A percentile compares a stretch with the other conserved stretches of the same genome.
These are phyloP conservation scores for Murraya koenigii DNA, from an alignment of 345 rosid genomes.

Conservation along the genomic window DNA sequence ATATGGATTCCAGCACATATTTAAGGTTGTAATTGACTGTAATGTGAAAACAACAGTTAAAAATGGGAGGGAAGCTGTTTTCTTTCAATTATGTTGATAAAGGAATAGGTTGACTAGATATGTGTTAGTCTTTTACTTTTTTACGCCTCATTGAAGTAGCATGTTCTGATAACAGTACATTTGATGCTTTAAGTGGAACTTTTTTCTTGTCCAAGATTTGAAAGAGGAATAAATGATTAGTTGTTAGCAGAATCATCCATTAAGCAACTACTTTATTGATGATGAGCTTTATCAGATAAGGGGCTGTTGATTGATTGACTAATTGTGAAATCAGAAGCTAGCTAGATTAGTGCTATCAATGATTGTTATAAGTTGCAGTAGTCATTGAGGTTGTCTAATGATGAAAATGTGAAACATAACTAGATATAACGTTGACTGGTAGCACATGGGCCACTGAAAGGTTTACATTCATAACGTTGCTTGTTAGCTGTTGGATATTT, in stretches of 20 bases:
- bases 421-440: constrained; percentile 10
- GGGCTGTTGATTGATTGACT: constrained; percentile 28
- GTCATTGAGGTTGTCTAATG: constrained; percentile 15
- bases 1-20: neutral
- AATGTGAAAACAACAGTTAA: neutral
- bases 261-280: constrained; percentile 15
- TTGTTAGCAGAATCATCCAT: constrained; percentile 22
- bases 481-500: neutral
- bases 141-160: constrained; percentile 9
- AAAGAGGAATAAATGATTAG: constrained; percentile 1
- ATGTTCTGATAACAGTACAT: constrained; percentile 17
- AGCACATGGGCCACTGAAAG: neutral
- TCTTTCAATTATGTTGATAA: neutral
- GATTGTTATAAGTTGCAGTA: constrained; percentile 28
- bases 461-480: neutral
- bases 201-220: constrained; percentile 5
- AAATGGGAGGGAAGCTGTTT: neutral
- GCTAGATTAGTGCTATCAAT: constrained; percentile 40
- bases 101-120: neutral
- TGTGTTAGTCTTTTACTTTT: neutral
- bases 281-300: constrained; percentile 31
- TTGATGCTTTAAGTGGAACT: constrained; percentile 26
- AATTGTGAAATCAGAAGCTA: constrained; percentile 29
- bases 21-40: neutral
- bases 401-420: constrained; percentile 25